Evolutionary conservation across 305 asterid genomes (phyloP).

Genomic region (Fraxinus latifolia): DNA sequence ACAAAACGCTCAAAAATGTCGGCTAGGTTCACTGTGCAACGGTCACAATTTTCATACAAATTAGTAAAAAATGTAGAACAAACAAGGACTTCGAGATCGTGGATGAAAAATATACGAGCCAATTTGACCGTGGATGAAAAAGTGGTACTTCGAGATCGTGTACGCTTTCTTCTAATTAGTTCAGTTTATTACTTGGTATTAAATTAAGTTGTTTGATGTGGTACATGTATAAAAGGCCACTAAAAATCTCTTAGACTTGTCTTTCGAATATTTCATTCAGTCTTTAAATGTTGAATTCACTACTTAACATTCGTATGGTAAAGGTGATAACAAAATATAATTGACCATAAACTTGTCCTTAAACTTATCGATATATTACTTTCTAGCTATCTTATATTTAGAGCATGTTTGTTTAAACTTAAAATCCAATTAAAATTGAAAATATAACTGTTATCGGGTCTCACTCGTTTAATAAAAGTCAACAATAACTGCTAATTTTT

Average conservation of each 20-base stretch:
- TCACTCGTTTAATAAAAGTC: too few relatives aligned
- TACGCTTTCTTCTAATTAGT: not conserved
- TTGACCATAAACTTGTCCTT: not conserved
- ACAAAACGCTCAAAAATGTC: too few relatives aligned
- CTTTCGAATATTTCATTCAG: not conserved
- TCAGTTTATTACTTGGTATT: not conserved
- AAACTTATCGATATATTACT: not conserved
- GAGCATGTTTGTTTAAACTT: too few relatives aligned
- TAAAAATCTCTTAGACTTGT: not conserved
- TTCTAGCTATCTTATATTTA: too few relatives aligned
- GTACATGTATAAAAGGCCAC: not conserved
- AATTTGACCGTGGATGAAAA: not conserved
- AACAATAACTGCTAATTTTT: too few relatives aligned
- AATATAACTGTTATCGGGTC: too few relatives aligned
- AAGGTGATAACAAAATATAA: not conserved
- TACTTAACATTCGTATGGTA: not conserved
- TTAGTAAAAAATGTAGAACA: too few relatives aligned
- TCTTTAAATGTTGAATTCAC: not conserved
- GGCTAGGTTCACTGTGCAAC: too few relatives aligned
- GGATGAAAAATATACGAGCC: not conserved
- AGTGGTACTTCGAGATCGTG: too few relatives aligned
- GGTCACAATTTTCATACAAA: too few relatives aligned
- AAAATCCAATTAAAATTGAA: too few relatives aligned
- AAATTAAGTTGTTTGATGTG: not conserved
- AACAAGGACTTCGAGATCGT: too few relatives aligned